Evolutionary conservation across 2,329 filamentous ascomycete genomes (phyloP), one percentile per base, ranked within the genome.

Genomic region (Tolypocladium cylindrosporum): DNA sequence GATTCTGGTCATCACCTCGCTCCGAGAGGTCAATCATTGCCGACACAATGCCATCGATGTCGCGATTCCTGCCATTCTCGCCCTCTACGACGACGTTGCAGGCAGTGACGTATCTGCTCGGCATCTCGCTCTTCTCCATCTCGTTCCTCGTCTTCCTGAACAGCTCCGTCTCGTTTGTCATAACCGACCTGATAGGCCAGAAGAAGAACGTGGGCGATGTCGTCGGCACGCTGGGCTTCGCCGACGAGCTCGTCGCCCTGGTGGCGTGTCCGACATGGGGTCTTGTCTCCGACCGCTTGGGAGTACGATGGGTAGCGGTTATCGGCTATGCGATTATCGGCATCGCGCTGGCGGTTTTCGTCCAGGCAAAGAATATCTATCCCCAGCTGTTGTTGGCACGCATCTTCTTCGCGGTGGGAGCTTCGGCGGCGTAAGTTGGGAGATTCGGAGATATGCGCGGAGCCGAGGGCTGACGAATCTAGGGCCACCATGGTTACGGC

Each of bases 401-500:
- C 63, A 77, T 97, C 55, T 77, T 95, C 57, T 99, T 99, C 73
- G 94, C 92, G 63, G 66, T 97, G 21, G 94, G 94, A 31, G 94
- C 90, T 24, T 91, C 92, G n/a, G 94, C 93, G 27, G 86, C 89
- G 80, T 92, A 69, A 75, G 81, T 72, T 40, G 24, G 36, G n/a
- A n/a, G 21, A 34, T 11, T 56, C 45, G 34, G 42, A 16, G 24
- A 51, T 50, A 52, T 39, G 11, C 37, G 37, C 54, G 37, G 57
- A 48, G 55, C 55, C 52, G 42, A 55, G 45, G 57, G 52, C 62
- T 68, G 57, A 66, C 57, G 24, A 41, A 27, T 34, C 13, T 57
- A 85, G 82, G 6, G 82, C 91, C 16, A 97, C 94, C 1, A 99
- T 99, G 94, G 94, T 99, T 24, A 97, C 94, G 10, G 94, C 94